Evolutionary conservation across 2,329 filamentous ascomycete species (phyloP).

Genomic region (Fusarium transvaalense): DNA sequence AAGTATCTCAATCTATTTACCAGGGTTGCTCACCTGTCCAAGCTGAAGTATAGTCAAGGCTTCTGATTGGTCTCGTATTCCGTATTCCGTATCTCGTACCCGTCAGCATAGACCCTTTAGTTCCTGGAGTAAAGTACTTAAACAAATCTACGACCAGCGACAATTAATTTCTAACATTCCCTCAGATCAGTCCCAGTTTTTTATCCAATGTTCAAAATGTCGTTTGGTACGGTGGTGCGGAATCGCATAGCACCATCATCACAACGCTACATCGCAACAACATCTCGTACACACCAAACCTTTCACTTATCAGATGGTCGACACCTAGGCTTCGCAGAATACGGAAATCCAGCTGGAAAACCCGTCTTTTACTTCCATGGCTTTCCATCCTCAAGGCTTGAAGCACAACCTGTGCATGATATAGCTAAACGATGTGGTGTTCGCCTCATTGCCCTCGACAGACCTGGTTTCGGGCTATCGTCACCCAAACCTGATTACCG

Average conservation of each 20-base stretch:
- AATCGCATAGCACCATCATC: neutral
- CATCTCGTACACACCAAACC: conserved; percentile 36
- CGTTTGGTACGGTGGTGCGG: neutral
- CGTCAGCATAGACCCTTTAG: neutral
- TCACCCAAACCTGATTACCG: neutral
- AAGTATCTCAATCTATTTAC: too few species aligned
- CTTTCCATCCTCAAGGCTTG: neutral
- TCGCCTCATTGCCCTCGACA: conserved; percentile 7
- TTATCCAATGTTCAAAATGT: neutral
- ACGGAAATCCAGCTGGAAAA: neutral
- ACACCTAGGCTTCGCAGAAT: conserved; percentile 17
- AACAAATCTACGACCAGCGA: neutral
- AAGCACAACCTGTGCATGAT: neutral
- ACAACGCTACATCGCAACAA: neutral
- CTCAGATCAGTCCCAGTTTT: neutral
- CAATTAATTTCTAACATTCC: accelerated
- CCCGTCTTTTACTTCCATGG: conserved; percentile 9
- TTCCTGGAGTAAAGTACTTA: neutral
- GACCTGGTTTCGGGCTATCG: conserved; percentile 4
- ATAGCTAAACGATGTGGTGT: neutral
- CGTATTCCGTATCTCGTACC: conserved; percentile 25
- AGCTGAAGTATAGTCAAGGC: too few species aligned
- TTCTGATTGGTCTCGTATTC: conserved; percentile 29
- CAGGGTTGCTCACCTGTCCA: too few species aligned
- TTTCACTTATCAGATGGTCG: neutral